Evolutionary conservation across 129 eudicot genomes (phyloP), one percentile per base, ranked within the genome.

Genomic region (Silybum marianum): DNA sequence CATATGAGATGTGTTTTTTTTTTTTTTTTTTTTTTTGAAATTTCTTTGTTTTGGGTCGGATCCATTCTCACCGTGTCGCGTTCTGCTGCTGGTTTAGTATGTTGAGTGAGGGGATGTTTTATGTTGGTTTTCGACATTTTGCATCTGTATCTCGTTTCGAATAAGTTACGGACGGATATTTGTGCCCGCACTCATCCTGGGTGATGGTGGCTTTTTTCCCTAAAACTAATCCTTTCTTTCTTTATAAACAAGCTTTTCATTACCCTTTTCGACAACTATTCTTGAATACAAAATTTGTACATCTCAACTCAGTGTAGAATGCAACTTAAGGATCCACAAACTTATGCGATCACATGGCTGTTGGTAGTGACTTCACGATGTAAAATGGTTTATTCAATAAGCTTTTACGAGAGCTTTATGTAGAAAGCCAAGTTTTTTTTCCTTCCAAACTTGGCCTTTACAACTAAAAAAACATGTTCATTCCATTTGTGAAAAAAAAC

Each of bases 191-290:
- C 86, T 82, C 85, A 12, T 18, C 39, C 25, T 7, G 69, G 48
- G 86, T 71, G 86, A 83, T 78, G 86, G 86, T 77, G 86, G 86
- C 79, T 65, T 77, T 54, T 82, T 76, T 28, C 30, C 44, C 76
- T 75, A 51, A 70, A 82, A 82, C 78, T 54, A 70, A 73, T 54
- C 54, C 51, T 79, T 65, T 23, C 51, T 79, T 65, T 23, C 51
- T 79, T 65, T 23, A 65, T 65, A 65, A 65, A 58, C 66, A 58
- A 58, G 22, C 65, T 54, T 4, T 54, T 54, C 65, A 18, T 54
- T 54, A 22, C 66, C 23, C 14, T 65, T 44, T 28, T 24, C 72
- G 38, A 73, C 48, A 25, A 16, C 36, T 71, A 34, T 58, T 16
- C 72, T 8, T 22, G 38, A 74, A 46, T 46, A 42, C 12, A 42